These are phyloP conservation scores for Physcomitrium patens DNA, from an alignment of 225 moss, liverwort and hornwort species.

Conservation along the genomic window DNA sequence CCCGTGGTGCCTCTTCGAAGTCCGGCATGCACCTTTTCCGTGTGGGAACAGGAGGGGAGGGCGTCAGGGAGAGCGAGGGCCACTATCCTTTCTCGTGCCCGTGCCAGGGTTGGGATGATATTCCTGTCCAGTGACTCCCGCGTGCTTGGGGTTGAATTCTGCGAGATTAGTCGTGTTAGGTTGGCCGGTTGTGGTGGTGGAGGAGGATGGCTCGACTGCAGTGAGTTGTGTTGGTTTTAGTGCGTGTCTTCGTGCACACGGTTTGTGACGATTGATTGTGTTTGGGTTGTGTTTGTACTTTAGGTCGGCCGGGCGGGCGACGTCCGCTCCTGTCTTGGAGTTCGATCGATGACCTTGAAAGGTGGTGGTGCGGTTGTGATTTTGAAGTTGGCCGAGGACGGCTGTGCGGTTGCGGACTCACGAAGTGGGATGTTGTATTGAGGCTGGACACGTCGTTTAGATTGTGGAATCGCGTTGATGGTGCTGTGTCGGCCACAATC, in stretches of 20 bases:
- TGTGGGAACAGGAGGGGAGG: too few relatives aligned
- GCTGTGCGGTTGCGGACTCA: not conserved
- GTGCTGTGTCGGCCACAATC: not conserved
- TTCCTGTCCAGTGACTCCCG: too few relatives aligned
- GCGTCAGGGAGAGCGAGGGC: too few relatives aligned
- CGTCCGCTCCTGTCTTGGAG: not conserved
- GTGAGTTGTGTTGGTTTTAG: too few relatives aligned
- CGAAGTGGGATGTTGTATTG: conserved; percentile 10
- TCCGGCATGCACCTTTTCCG: too few relatives aligned
- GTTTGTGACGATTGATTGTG: conserved; percentile 18
- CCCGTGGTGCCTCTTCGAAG: too few relatives aligned
- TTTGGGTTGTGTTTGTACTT: not conserved
- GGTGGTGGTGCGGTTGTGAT: not conserved
- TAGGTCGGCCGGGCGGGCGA: not conserved
- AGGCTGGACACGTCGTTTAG: not conserved
- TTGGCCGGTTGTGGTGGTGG: too few relatives aligned
- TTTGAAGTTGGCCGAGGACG: not conserved
- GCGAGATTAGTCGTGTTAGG: too few relatives aligned
- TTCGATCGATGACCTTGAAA: not conserved
- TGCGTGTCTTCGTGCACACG: not conserved
- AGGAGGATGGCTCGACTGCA: too few relatives aligned
- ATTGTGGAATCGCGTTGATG: conserved; percentile 25
- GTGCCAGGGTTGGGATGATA: too few relatives aligned
- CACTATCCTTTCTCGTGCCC: too few relatives aligned
- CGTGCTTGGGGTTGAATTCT: too few relatives aligned